Conservation (phyloP, 495 filamentous ascomycete genomes). For the Penicillium desertorum region DNA sequence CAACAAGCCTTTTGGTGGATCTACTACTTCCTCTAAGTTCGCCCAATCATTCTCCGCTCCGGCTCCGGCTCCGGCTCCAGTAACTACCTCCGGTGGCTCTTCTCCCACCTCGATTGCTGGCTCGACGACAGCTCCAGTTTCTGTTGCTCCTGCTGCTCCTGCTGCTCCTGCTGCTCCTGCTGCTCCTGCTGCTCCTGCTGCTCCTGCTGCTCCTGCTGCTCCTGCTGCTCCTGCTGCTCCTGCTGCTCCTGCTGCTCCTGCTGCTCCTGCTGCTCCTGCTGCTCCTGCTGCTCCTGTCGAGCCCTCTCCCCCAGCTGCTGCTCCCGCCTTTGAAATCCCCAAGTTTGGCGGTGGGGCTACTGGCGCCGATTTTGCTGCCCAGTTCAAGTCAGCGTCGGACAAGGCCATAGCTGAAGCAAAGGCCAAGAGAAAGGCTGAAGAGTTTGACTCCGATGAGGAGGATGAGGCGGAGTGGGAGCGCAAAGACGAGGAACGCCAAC, state of each 20-base stretch:
- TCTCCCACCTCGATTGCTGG: not conserved
- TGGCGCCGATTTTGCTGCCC: constrained; percentile 36
- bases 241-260: not conserved
- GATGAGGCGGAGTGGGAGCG: constrained; percentile 52
- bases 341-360: constrained; percentile 6
- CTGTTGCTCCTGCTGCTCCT: constrained; percentile 5
- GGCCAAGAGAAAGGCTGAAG: constrained; percentile 54
- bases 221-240: not conserved
- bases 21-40: constrained; percentile 31
- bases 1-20: not conserved
- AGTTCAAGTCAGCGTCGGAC: constrained; percentile 39
- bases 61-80: constrained; percentile 23
- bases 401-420: constrained; percentile 42
- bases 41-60: constrained; percentile 45
- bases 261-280: not conserved
- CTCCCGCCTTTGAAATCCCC: not conserved
- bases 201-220: not conserved
- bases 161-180: not conserved
- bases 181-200: not conserved
- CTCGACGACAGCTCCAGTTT: not conserved
- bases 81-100: not conserved
- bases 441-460: constrained; percentile 57
- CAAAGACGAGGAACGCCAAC: constrained; percentile 47
- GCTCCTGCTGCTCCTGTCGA: not conserved
- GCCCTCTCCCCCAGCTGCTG: not conserved